Evolutionary conservation across 305 asterid genomes (phyloP).

Genomic region (Fraxinus baroniana): DNA sequence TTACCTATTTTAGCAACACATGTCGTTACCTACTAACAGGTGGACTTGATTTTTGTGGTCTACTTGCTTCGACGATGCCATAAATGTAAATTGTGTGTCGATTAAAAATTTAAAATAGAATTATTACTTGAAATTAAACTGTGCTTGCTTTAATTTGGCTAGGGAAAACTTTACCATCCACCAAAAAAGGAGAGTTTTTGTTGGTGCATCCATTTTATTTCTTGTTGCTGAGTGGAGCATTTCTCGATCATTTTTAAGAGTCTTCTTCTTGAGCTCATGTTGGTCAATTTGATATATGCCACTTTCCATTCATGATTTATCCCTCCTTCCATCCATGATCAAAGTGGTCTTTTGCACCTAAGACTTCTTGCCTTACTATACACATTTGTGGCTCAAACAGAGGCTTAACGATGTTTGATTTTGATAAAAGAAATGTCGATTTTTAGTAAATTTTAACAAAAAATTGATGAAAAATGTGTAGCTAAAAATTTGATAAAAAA

Average conservation of each 20-base stretch:
- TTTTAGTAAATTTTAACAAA: too few species aligned
- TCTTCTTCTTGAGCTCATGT: not conserved
- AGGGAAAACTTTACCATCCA: not conserved
- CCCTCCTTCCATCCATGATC: not conserved
- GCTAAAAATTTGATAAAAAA: too few species aligned
- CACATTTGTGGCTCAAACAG: too few species aligned
- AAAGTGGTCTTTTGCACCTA: constrained; percentile 9
- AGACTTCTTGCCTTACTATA: constrained; percentile 16
- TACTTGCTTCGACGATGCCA: not conserved
- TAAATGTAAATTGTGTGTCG: not conserved
- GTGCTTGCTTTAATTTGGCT: not conserved
- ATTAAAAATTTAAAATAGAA: not conserved
- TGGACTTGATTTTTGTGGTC: not conserved
- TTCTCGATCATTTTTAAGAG: not conserved
- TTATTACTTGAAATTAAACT: not conserved
- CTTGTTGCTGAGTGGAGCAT: not conserved
- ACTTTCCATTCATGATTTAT: not conserved
- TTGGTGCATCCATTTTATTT: constrained; percentile 26
- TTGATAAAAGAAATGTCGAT: too few species aligned
- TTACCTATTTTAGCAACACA: not conserved
- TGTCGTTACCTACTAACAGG: not conserved
- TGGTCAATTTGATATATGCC: not conserved
- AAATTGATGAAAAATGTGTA: too few species aligned
- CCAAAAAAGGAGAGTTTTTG: not conserved
- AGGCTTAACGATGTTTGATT: too few species aligned